Conservation (phyloP, 768 basidiomycete genomes). For the Mycena vitilis region DNA sequence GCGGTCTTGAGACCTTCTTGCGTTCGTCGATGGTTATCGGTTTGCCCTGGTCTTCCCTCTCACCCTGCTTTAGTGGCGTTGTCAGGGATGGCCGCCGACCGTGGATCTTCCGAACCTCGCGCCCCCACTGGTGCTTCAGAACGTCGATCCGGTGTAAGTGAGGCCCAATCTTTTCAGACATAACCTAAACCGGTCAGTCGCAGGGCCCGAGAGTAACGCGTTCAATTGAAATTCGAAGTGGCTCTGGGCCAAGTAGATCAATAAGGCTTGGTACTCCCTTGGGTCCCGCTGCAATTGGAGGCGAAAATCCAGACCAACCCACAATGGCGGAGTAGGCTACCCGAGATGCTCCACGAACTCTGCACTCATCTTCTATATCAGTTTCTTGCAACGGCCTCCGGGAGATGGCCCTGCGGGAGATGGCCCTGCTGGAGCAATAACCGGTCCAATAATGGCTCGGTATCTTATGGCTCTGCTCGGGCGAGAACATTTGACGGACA, state of each 20-base stretch:
- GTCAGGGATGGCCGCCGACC: constrained; percentile 36
- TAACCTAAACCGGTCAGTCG: neutral
- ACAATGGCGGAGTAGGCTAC: constrained; percentile 66
- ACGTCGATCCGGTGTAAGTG: constrained; percentile 5
- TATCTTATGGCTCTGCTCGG: constrained; percentile 76
- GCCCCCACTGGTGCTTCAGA: constrained; percentile 17
- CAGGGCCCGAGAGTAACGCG: constrained; percentile 29
- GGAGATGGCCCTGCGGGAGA: constrained; percentile 45
- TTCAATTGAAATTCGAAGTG: constrained; percentile 51
- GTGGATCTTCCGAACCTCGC: constrained; percentile 31
- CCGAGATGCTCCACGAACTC: neutral
- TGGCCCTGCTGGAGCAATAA: constrained; percentile 56
- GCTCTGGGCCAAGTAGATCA: constrained; percentile 43
- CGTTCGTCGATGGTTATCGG: constrained; percentile 48
- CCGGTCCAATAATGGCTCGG: constrained; percentile 75
- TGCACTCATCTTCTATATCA: constrained; percentile 36
- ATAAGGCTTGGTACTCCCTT: constrained; percentile 52
- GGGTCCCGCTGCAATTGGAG: constrained; percentile 32
- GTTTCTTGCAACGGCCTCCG: constrained; percentile 50
- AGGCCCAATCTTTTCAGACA: neutral
- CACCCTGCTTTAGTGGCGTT: constrained; percentile 31
- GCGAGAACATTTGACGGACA: constrained; percentile 56
- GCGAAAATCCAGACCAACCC: constrained; percentile 46
- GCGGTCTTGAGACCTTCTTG: constrained; percentile 59
- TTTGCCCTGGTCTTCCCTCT: constrained; percentile 1